Evolutionary conservation across 2,329 filamentous ascomycete genomes (phyloP).

Genomic region (Aspergillus sp.): DNA sequence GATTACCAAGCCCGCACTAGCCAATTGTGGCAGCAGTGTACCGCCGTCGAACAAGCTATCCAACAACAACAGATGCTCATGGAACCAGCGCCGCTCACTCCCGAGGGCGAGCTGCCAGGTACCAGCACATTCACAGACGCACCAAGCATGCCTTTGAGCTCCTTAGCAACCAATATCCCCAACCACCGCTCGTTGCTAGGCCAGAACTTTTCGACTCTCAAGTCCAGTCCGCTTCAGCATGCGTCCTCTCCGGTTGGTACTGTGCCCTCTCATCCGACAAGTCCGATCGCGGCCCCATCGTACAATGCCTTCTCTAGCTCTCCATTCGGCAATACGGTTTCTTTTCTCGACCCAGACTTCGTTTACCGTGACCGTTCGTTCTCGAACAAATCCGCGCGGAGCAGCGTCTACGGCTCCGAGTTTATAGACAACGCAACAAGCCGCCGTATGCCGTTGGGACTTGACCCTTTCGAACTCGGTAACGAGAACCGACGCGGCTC

Average conservation of each 20-base stretch:
- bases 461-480: constrained; percentile 33
- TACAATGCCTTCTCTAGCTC: constrained; percentile 36
- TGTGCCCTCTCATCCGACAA: constrained; percentile 34
- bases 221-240: constrained; percentile 36
- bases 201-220: constrained; percentile 35
- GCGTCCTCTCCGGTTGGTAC: constrained; percentile 35
- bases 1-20: constrained; percentile 45
- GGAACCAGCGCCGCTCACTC: constrained; percentile 52
- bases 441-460: constrained; percentile 30
- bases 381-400: constrained; percentile 42
- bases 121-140: constrained; percentile 44
- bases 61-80: constrained; percentile 46
- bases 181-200: constrained; percentile 35
- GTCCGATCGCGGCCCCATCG: constrained; percentile 32
- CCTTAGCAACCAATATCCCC: constrained; percentile 30
- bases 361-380: constrained; percentile 41
- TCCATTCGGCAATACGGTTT: constrained; percentile 31
- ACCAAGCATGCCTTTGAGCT: constrained; percentile 19
- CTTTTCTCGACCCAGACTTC: constrained; percentile 34
- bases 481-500: constrained; percentile 32
- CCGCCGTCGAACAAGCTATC: constrained; percentile 44
- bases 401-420: constrained; percentile 38
- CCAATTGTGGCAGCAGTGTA: constrained; percentile 46
- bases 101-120: constrained; percentile 60
- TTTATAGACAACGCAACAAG: constrained; percentile 26